Percentiles rank a stretch among this genome's conserved stretches.
Conservation (phyloP, 345 rosid genomes). For the Draba incana region DNA sequence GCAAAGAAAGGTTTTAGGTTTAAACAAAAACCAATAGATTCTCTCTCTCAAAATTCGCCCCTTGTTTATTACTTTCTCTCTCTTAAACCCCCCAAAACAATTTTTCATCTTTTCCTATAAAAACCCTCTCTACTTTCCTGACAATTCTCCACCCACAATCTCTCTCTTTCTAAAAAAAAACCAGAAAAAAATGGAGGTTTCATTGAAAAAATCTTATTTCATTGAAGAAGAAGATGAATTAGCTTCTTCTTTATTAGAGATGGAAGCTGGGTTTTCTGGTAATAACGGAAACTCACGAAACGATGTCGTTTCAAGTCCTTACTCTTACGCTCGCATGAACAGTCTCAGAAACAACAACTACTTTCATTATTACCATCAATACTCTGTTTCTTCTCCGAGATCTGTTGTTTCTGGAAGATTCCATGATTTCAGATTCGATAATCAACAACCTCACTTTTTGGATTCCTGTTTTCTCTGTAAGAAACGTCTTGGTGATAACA, state of each 20-base stretch:
- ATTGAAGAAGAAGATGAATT: conserved; percentile 54
- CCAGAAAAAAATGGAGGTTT: conserved; percentile 39
- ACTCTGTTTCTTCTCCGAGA: conserved; percentile 57
- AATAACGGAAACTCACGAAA: background rate
- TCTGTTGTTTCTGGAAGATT: conserved; percentile 54
- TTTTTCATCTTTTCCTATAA: conserved; percentile 39
- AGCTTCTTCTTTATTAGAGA: conserved; percentile 61
- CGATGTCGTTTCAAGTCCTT: conserved; percentile 45
- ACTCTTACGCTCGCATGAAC: conserved; percentile 45
- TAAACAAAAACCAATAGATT: conserved; percentile 54
- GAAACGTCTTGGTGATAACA: conserved; percentile 66
- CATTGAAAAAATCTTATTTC: conserved; percentile 51
- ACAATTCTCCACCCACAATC: conserved; percentile 24
- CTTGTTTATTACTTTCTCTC: conserved; percentile 39
- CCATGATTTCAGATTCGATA: conserved; percentile 67
- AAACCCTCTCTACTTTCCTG: conserved; percentile 38
- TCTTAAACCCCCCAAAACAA: conserved; percentile 15
- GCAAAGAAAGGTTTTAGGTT: conserved; percentile 19
- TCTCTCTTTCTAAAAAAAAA: conserved; percentile 15
- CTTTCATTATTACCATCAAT: conserved; percentile 33
- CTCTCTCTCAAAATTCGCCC: conserved; percentile 48
- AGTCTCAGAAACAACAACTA: conserved; percentile 49
- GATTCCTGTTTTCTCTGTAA: conserved; percentile 75
- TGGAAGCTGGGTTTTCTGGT: conserved; percentile 67
- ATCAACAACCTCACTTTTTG: conserved; percentile 65